phyloP scores from a whole-genome alignment of 345 rosid species.

The Eucalyptus brandiana region DNA sequence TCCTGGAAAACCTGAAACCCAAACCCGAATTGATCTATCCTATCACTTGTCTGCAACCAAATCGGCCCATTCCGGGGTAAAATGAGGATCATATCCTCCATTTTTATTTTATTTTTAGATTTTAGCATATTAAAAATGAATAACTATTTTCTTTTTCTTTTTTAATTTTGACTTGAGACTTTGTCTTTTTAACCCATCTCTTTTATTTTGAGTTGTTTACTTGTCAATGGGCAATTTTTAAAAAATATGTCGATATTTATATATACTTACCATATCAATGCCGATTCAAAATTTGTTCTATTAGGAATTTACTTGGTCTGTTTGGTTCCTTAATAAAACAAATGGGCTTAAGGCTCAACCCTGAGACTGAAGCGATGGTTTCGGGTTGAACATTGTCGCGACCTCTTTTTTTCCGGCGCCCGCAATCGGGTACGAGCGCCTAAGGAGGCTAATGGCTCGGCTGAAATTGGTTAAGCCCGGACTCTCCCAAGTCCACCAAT shows the following conservation, averaged over 20 bases:
- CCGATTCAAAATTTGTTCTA: neutral
- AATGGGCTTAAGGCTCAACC: neutral
- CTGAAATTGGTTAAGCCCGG: no score
- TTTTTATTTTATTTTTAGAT: no score
- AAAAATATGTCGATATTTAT: no score
- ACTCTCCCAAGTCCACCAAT: no score
- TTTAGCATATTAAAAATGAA: neutral
- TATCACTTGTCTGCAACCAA: neutral
- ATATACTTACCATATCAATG: neutral
- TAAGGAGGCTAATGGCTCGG: no score
- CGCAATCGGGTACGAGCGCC: no score
- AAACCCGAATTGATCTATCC: neutral
- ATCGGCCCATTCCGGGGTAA: neutral
- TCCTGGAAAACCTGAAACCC: neutral
- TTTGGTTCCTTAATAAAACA: neutral
- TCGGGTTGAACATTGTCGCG: neutral
- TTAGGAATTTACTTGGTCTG: rapidly evolving
- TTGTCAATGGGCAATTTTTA: no score
- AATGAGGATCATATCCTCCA: neutral
- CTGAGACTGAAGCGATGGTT: neutral
- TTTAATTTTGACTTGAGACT: neutral
- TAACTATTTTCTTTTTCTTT: no score
- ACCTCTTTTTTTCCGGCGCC: no score
- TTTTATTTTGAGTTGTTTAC: neutral
- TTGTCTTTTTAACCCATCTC: neutral